A percentile compares a stretch with the other conserved stretches of the same genome.
Evolutionary conservation across 441 rosid species (phyloP).

Genomic region (Cnidoscolus chayamansa): DNA sequence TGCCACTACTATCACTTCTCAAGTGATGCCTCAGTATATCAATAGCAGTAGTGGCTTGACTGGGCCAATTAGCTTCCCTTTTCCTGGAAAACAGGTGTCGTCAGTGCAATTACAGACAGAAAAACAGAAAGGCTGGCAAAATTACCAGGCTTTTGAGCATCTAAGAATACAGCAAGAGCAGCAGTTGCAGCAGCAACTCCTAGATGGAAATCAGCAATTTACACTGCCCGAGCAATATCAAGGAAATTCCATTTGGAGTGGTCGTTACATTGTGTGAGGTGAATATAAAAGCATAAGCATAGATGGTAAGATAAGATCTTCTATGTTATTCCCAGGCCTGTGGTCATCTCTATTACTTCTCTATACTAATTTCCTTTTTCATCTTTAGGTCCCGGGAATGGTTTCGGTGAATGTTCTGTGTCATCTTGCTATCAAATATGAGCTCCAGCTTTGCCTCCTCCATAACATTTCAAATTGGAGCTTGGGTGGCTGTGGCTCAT

Average conservation of each 20-base stretch:
- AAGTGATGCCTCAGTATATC: conserved; percentile 43
- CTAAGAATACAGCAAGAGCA: conserved; percentile 43
- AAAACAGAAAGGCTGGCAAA: conserved; percentile 50
- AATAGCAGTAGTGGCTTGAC: conserved; percentile 47
- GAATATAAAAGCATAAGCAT: conserved; percentile 32
- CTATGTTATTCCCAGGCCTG: neutral
- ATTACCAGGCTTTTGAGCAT: conserved; percentile 43
- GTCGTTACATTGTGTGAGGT: conserved; percentile 83
- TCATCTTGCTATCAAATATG: conserved; percentile 48
- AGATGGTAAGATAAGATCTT: conserved; percentile 42
- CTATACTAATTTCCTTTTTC: conserved; percentile 10
- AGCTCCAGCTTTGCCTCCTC: conserved; percentile 60
- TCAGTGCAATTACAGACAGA: conserved; percentile 46
- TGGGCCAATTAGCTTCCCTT: conserved; percentile 65
- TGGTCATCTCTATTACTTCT: neutral
- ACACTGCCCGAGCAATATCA: conserved; percentile 67
- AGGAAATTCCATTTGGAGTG: conserved; percentile 74
- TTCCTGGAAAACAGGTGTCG: conserved; percentile 74
- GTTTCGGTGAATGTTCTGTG: conserved; percentile 52
- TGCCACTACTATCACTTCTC: conserved; percentile 40
- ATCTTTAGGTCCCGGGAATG: conserved; percentile 45
- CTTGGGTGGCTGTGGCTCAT: conserved; percentile 54
- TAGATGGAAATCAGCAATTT: conserved; percentile 51
- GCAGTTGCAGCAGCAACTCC: conserved; percentile 49
- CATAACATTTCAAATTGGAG: conserved; percentile 54